These are phyloP conservation scores for Cutaneotrichosporon dermatis DNA, from an alignment of 1,284 basidiomycete genomes.

Conservation along the genomic window DNA sequence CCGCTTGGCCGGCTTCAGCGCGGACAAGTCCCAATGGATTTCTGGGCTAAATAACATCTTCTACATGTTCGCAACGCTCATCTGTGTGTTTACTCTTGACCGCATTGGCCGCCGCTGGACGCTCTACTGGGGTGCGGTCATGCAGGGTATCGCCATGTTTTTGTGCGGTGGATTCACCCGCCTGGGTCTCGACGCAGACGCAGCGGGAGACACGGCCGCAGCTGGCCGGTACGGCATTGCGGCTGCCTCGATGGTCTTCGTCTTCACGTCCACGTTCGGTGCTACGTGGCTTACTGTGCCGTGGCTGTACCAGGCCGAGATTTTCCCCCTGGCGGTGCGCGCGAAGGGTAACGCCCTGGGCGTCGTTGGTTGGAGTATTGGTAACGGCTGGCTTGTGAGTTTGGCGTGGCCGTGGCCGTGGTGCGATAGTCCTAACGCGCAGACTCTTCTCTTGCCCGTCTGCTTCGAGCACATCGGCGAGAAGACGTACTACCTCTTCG, in stretches of 20 bases:
- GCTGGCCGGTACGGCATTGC: conserved; percentile 25
- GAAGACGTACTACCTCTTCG: conserved; percentile 27
- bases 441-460: conserved; percentile 24
- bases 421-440: not conserved
- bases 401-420: not conserved
- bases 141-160: conserved; percentile 43
- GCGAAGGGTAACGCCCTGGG: conserved; percentile 35
- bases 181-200: conserved; percentile 20
- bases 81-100: conserved; percentile 34
- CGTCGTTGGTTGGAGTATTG: conserved; percentile 39
- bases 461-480: conserved; percentile 26
- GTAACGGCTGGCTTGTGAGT: conserved; percentile 32
- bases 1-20: conserved; percentile 29
- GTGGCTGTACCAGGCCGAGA: conserved; percentile 39
- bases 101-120: conserved; percentile 27
- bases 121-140: conserved; percentile 24
- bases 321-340: conserved; percentile 35
- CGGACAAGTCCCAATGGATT: conserved; percentile 36
- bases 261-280: conserved; percentile 33
- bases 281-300: conserved; percentile 38
- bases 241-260: conserved; percentile 27
- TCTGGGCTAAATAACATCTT: conserved; percentile 35
- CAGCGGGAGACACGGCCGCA: conserved; percentile 12
- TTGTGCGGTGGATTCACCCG: conserved; percentile 38
- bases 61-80: conserved; percentile 43